Evolutionary conservation across 305 asterid genomes (phyloP).

Genomic region (Fraxinus greggii): DNA sequence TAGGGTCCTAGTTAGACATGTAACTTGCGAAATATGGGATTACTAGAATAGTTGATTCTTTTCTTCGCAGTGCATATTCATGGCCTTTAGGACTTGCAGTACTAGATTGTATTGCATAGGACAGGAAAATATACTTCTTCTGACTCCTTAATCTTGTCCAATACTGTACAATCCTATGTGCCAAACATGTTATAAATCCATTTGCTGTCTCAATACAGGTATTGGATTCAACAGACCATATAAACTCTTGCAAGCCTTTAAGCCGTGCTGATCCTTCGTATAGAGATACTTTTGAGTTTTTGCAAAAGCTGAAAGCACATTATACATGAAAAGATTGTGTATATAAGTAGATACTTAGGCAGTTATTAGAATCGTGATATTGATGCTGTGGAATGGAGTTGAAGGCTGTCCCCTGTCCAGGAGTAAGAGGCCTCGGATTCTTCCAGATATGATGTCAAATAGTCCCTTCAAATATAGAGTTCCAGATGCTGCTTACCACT

Average conservation of each 20-base stretch:
- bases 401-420: background rate
- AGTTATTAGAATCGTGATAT: background rate
- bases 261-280: conserved; percentile 86
- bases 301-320: conserved; percentile 70
- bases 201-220: conserved; percentile 52
- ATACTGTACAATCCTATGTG: background rate
- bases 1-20: background rate
- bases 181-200: background rate
- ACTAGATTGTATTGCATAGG: background rate
- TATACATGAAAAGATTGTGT: conserved; percentile 31
- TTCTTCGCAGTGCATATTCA: background rate
- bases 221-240: conserved; percentile 93
- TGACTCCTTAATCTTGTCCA: background rate
- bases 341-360: conserved; percentile 14
- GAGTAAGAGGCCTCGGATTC: background rate
- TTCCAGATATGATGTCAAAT: background rate
- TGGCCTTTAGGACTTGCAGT: background rate
- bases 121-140: background rate
- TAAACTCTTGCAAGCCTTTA: conserved; percentile 94
- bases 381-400: background rate
- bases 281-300: conserved; percentile 71
- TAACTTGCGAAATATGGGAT: background rate
- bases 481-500: background rate
- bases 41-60: background rate
- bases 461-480: background rate